These are phyloP conservation scores for Stentor coeruleus DNA, from an alignment of 73 alveolate species.

Conservation along the genomic window DNA sequence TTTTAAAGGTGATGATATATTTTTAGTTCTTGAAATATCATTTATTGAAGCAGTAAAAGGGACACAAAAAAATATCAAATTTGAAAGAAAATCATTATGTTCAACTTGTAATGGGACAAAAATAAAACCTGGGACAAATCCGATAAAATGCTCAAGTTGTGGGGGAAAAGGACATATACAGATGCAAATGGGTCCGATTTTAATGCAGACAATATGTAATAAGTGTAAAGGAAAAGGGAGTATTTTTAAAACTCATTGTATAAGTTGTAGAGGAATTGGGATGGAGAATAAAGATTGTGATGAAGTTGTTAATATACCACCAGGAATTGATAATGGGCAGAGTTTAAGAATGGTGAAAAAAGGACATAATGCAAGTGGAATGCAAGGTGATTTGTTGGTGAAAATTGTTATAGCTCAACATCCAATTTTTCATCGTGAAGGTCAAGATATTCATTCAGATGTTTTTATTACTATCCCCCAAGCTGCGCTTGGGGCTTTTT, in stretches of 20 bases:
- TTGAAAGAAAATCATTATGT: conserved; percentile 58
- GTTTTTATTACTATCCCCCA: conserved; percentile 49
- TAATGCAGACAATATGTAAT: conserved; percentile 60
- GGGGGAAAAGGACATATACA: conserved; percentile 70
- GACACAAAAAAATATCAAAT: conserved; percentile 43
- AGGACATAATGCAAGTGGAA: conserved; percentile 68
- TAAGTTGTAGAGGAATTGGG: conserved; percentile 69
- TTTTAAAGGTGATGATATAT: conserved; percentile 52
- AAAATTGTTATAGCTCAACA: conserved; percentile 31
- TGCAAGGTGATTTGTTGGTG: conserved; percentile 75
- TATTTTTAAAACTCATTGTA: conserved; percentile 59
- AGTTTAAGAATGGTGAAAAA: conserved; percentile 61
- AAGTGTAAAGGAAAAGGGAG: conserved; percentile 76
- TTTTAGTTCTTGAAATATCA: conserved; percentile 52
- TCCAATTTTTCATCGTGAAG: neutral
- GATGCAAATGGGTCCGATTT: conserved; percentile 70
- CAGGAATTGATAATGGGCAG: conserved; percentile 73
- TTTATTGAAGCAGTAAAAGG: conserved; percentile 84
- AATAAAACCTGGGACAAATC: conserved; percentile 80
- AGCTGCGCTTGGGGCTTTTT: conserved; percentile 75
- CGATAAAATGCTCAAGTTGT: conserved; percentile 66
- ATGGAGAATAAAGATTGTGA: conserved; percentile 28
- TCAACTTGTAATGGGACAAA: conserved; percentile 73
- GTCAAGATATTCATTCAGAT: conserved; percentile 41
- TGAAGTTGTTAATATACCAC: conserved; percentile 70